Evolutionary conservation across 1,284 basidiomycete species (phyloP), one percentile per base, ranked within the genome.

Genomic region (Pseudomicrostroma phylloplanum): DNA sequence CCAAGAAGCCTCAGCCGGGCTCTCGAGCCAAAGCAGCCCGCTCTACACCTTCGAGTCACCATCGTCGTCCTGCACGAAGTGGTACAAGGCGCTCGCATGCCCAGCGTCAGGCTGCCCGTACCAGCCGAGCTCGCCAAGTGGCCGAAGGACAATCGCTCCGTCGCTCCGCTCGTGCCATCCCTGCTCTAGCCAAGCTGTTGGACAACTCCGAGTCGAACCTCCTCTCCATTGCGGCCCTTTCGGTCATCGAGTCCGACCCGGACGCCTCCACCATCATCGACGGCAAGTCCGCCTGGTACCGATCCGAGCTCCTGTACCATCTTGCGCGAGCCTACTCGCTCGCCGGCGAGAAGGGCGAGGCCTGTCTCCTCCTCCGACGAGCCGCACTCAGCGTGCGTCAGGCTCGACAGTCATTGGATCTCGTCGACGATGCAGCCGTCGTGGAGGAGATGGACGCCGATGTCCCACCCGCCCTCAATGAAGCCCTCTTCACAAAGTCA

Each of bases 211-310:
- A 76, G 64, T 68, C 66, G 57, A 69, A 67, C 30, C 66, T 77
- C 30, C 60, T 66, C 17, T 69, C 69, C 1, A 72, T 78, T 58
- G 69, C 71, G 25, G 70, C 68, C 4, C 68, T 79, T 21, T 63
- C 54, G 11, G 63, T 79, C 46, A 67, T 77, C 58, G 77, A 79
- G 62, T 68, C 69, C 17, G 72, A 79, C 59, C 71, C 77, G 21
- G 76, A 79, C 53, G 68, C 76, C 1, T 73, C 73, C 39, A 72
- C 69, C 49, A 64, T 79, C 21, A 63, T 79, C 39, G 77, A 79
- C 56, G 74, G 74, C 30, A 77, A 79, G 62, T 67, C 70, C 2
- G 72, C 71, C 1, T 75, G 68, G 69, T 77, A 75, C 71, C 66
- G 70, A 25, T 68, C 72, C 55, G 69, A 72, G 60, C 67, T 76